Conservation (phyloP, 164 flowering plant genomes). For the Tetrastigma voinierianum region DNA sequence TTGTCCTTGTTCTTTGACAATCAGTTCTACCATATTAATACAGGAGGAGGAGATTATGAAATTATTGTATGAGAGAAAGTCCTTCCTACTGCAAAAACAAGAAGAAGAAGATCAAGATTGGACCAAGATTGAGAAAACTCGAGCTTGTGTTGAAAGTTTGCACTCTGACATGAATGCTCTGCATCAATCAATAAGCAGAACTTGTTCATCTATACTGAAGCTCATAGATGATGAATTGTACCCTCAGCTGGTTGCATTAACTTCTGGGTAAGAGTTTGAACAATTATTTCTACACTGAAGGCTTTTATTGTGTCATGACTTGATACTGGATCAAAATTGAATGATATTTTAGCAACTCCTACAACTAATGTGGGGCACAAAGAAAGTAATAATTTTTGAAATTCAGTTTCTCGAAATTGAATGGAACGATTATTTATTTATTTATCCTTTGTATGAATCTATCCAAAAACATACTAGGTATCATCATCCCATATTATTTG, state of each 20-base stretch:
- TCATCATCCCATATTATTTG: not conserved
- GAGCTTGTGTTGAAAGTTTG: constrained; percentile 53
- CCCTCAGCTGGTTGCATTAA: constrained; percentile 65
- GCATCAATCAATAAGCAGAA: constrained; percentile 51
- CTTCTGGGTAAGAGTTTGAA: constrained; percentile 57
- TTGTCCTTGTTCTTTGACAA: not conserved
- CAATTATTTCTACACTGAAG: not conserved
- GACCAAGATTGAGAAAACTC: constrained; percentile 58
- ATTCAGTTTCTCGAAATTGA: not conserved
- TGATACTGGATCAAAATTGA: not conserved
- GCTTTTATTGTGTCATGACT: not conserved
- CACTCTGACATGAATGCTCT: constrained; percentile 46
- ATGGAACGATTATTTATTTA: not conserved
- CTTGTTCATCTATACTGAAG: constrained; percentile 48
- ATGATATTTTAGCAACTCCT: not conserved
- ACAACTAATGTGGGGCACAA: not conserved
- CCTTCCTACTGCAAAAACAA: constrained; percentile 52
- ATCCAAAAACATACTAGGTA: not conserved
- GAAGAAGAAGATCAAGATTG: constrained; percentile 57
- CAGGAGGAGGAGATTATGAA: constrained; percentile 73
- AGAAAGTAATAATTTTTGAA: not conserved
- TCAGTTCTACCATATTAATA: constrained; percentile 2
- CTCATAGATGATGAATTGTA: constrained; percentile 67
- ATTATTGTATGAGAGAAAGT: constrained; percentile 60
- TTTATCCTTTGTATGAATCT: not conserved